Percentiles rank a stretch among this genome's conserved stretches.
phyloP scores from a whole-genome alignment of 108 stramenopile species.

The Poteriospumella lacustris region DNA sequence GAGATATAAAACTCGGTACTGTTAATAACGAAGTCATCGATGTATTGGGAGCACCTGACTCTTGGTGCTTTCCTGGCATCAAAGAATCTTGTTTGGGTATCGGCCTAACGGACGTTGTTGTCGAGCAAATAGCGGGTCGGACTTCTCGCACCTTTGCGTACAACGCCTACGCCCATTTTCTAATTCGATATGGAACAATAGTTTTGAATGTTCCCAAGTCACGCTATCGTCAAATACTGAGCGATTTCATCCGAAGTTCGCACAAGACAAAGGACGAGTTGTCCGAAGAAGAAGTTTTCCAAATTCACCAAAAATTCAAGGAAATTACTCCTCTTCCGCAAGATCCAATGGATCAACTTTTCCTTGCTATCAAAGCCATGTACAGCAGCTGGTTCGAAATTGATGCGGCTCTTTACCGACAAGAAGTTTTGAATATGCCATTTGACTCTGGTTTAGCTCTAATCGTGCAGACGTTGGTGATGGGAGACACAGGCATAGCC shows the following conservation, averaged over 20 bases:
- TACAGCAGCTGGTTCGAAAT: neutral
- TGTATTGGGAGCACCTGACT: neutral
- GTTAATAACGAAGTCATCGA: neutral
- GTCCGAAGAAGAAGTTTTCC: neutral
- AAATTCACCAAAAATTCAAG: neutral
- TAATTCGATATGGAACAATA: neutral
- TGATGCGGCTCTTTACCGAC: neutral
- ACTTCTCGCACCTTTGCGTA: neutral
- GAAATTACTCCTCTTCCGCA: neutral
- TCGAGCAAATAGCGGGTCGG: neutral
- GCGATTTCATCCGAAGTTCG: neutral
- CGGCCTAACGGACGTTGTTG: neutral
- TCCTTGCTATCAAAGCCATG: neutral
- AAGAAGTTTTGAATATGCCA: neutral
- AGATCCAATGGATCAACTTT: constrained; percentile 14
- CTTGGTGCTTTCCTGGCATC: neutral
- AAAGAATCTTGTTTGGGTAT: neutral
- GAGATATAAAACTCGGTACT: neutral
- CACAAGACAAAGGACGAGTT: neutral
- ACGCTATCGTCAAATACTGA: neutral
- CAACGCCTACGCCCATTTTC: neutral
- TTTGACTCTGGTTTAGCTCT: neutral
- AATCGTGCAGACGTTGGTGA: neutral
- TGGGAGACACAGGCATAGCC: neutral
- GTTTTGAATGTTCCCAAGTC: neutral